Conservation (phyloP, 768 basidiomycete species). For the Collybia nuda region DNA sequence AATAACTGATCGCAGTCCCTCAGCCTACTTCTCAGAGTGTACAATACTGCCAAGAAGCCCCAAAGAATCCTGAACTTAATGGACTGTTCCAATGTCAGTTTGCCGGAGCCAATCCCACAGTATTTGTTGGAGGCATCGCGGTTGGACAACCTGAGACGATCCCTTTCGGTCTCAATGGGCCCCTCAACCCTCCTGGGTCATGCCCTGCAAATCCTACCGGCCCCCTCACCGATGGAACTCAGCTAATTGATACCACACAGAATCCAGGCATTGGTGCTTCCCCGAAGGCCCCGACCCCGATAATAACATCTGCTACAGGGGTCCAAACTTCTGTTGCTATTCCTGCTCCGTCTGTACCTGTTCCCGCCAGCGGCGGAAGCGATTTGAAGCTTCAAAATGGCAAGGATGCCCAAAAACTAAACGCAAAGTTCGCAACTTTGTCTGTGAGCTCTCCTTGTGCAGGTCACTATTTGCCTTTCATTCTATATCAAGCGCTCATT, state of each 20-base stretch:
- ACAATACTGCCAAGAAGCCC: constrained; percentile 55
- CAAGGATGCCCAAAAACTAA: constrained; percentile 35
- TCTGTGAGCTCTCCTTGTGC: constrained; percentile 37
- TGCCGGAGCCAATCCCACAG: constrained; percentile 39
- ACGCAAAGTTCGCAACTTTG: constrained; percentile 39
- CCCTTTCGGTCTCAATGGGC: constrained; percentile 43
- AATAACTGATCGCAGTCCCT: not conserved
- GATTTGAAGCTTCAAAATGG: constrained; percentile 34
- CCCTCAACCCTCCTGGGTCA: constrained; percentile 45
- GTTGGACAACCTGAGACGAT: constrained; percentile 50
- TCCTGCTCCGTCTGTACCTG: constrained; percentile 14
- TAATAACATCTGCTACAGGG: constrained; percentile 10
- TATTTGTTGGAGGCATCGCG: constrained; percentile 42
- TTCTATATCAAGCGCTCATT: not conserved
- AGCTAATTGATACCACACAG: constrained; percentile 34
- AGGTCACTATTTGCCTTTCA: constrained; percentile 8
- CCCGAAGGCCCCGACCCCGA: constrained; percentile 6
- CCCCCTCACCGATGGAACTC: constrained; percentile 48
- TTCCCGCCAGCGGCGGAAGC: constrained; percentile 14
- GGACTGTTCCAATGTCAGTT: constrained; percentile 64
- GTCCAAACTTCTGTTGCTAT: constrained; percentile 15
- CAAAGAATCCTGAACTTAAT: constrained; percentile 49
- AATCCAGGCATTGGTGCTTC: constrained; percentile 28
- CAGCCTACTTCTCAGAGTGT: constrained; percentile 44
- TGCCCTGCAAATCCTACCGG: constrained; percentile 49